These are phyloP conservation scores for Bretschneidera sinensis DNA, from an alignment of 345 rosid species.

Conservation along the genomic window DNA sequence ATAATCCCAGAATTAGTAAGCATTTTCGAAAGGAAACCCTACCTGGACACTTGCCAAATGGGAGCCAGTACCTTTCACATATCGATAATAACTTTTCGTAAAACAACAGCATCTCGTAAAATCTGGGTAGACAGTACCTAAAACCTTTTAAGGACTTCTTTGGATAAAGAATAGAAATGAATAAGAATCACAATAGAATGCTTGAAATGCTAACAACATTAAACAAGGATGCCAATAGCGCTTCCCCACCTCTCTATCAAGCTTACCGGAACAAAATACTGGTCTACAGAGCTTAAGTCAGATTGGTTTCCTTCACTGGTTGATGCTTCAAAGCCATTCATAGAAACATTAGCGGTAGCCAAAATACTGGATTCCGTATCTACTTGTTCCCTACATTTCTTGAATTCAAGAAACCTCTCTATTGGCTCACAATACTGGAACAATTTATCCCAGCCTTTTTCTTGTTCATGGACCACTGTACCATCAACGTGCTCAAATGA, in stretches of 20 bases:
- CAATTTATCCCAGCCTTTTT: conserved; percentile 41
- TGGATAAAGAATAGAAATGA: not conserved
- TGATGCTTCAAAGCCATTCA: conserved; percentile 24
- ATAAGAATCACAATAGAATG: not conserved
- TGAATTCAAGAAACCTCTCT: conserved; percentile 67
- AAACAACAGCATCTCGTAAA: conserved; percentile 92
- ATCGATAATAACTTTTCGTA: conserved; percentile 90
- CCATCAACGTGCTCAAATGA: conserved; percentile 37
- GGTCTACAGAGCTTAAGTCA: conserved; percentile 26
- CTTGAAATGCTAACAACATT: not conserved
- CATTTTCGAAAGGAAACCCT: conserved; percentile 15
- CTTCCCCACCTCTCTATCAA: conserved; percentile 93
- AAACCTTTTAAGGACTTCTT: conserved; percentile 25
- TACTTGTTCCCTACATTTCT: conserved; percentile 21
- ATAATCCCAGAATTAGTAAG: not conserved
- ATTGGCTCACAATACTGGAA: conserved; percentile 61
- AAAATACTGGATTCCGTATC: conserved; percentile 21
- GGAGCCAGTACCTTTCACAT: conserved; percentile 94
- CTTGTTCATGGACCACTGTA: conserved; percentile 18
- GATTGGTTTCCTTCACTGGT: conserved; percentile 26
- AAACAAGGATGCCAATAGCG: conserved; percentile 83
- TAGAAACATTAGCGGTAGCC: conserved; percentile 15
- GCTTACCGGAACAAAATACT: conserved; percentile 60
- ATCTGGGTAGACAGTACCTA: conserved; percentile 86
- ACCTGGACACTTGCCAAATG: conserved; percentile 82